A percentile compares a stretch with the other conserved stretches of the same genome.
Evolutionary conservation across 106 monocot genomes (phyloP).

Genomic region (Allium cepa): DNA sequence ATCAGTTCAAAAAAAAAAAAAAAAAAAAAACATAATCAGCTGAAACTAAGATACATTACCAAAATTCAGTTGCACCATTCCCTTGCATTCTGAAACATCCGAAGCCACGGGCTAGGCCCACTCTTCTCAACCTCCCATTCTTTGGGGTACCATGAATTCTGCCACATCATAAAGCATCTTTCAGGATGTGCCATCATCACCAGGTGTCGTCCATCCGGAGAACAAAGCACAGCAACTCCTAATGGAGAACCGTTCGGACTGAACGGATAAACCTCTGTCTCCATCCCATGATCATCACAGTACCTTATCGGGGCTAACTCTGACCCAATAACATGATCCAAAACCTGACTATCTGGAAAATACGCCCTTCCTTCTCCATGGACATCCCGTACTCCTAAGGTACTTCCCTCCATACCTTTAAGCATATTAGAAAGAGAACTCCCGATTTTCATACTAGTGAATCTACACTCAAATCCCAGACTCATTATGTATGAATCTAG

Average conservation of each 20-base stretch:
- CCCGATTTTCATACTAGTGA: constrained; percentile 64
- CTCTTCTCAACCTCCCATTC: constrained; percentile 68
- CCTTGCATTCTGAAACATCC: constrained; percentile 94
- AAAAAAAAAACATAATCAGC: no score
- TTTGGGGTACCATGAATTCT: constrained; percentile 92
- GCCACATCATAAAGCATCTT: constrained; percentile 99
- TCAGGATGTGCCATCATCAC: constrained; percentile 99
- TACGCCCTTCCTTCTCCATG: constrained; percentile 91
- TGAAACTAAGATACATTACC: neutral
- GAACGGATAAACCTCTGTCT: constrained; percentile 80
- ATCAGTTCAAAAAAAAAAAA: no score
- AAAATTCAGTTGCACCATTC: constrained; percentile 66
- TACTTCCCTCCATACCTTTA: constrained; percentile 90
- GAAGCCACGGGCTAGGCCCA: constrained; percentile 85
- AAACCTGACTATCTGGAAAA: constrained; percentile 54
- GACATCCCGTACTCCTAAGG: constrained; percentile 84
- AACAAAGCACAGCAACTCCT: constrained; percentile 88
- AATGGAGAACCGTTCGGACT: constrained; percentile 92
- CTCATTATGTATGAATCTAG: constrained; percentile 94
- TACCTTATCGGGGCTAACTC: constrained; percentile 80
- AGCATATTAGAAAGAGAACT: constrained; percentile 84
- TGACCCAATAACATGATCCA: constrained; percentile 28
- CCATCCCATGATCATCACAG: constrained; percentile 63
- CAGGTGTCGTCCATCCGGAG: constrained; percentile 87
- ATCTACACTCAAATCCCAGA: constrained; percentile 88